These are phyloP conservation scores for Circinella umbellata DNA, from an alignment of 371 early-diverging fungal species.

Conservation along the genomic window DNA sequence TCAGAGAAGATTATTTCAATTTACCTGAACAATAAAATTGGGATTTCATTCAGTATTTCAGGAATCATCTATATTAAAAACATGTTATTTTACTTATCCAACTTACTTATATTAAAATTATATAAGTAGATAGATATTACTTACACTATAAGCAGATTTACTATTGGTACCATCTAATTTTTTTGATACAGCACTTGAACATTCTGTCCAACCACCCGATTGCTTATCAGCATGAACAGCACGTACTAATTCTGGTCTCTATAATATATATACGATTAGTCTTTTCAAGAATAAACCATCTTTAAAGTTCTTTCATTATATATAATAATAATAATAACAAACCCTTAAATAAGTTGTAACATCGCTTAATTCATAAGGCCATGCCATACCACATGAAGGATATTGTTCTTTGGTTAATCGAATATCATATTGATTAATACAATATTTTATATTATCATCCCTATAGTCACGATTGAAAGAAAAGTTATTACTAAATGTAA, in stretches of 20 bases:
- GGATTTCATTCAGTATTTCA: slow-evolving; percentile 55
- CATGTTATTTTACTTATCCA: not conserved
- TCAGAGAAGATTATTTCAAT: no score
- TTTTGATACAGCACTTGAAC: slow-evolving; percentile 53
- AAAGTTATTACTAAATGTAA: not conserved
- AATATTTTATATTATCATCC: slow-evolving; percentile 34
- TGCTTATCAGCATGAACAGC: slow-evolving; percentile 66
- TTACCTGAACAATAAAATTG: slow-evolving; percentile 68
- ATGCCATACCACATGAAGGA: slow-evolving; percentile 73
- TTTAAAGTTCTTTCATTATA: no score
- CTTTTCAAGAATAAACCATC: slow-evolving; percentile 1
- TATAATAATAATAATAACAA: slow-evolving; percentile 17
- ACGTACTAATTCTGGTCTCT: slow-evolving; percentile 58
- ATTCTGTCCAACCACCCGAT: slow-evolving; percentile 68
- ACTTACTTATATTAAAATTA: not conserved
- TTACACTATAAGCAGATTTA: slow-evolving; percentile 53
- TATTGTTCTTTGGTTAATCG: slow-evolving; percentile 63
- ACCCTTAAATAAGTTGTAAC: slow-evolving; percentile 69
- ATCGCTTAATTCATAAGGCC: slow-evolving; percentile 74
- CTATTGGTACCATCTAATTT: slow-evolving; percentile 55
- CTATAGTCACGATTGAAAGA: not conserved
- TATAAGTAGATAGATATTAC: not conserved
- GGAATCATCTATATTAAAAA: slow-evolving; percentile 45
- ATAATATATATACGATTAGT: not conserved
- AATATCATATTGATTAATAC: slow-evolving; percentile 87